Evolutionary conservation across 805 yeast genomes (phyloP).

Genomic region (Saturnispora galanensis): DNA sequence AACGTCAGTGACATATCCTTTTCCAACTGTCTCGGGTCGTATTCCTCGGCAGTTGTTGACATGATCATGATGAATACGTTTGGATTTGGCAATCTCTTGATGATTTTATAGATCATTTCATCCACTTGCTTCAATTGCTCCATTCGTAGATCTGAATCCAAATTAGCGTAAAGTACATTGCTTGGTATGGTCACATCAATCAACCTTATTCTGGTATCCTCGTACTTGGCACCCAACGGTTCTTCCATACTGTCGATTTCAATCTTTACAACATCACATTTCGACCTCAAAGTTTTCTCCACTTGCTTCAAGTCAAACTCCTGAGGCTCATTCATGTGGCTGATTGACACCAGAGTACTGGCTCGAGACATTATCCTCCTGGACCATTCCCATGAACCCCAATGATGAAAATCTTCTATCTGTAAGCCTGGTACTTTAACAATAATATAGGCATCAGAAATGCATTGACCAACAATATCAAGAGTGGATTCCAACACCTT

Average conservation of each 20-base stretch:
- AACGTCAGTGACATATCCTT: conserved; percentile 11
- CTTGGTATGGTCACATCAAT: conserved; percentile 47
- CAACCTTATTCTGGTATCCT: conserved; percentile 54
- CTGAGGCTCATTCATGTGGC: conserved; percentile 31
- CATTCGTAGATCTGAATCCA: conserved; percentile 33
- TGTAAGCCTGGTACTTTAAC: conserved; percentile 45
- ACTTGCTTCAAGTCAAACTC: conserved; percentile 14
- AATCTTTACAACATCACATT: conserved; percentile 39
- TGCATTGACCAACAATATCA: conserved; percentile 29
- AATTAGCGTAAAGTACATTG: conserved; percentile 29
- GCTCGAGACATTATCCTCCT: conserved; percentile 43
- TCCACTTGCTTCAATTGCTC: conserved; percentile 21
- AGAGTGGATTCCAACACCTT: neutral
- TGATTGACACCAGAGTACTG: conserved; percentile 54
- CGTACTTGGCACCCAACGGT: conserved; percentile 43
- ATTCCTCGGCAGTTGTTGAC: conserved; percentile 24
- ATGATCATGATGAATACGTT: conserved; percentile 53
- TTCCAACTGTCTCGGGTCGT: conserved; percentile 15
- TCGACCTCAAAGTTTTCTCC: conserved; percentile 4
- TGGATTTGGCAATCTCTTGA: conserved; percentile 71
- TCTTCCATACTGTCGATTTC: conserved; percentile 29
- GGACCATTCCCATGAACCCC: conserved; percentile 36
- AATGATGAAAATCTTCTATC: conserved; percentile 35
- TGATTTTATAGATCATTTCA: conserved; percentile 36
- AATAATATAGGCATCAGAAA: conserved; percentile 47